Evolutionary conservation across 2,329 filamentous ascomycete species (phyloP), one percentile per base, ranked within the genome.

Genomic region (Penicillium aurantiogriseum): DNA sequence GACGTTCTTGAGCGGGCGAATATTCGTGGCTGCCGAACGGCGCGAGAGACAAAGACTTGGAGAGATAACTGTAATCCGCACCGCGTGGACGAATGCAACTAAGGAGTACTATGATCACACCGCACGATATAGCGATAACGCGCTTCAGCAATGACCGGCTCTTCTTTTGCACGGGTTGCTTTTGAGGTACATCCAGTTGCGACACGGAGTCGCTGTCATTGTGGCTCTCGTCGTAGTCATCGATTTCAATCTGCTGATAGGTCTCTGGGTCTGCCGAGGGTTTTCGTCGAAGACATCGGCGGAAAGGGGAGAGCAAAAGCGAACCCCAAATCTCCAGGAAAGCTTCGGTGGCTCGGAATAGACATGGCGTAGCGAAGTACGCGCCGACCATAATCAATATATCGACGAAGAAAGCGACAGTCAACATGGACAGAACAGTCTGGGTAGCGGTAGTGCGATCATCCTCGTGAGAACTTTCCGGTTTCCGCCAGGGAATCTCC

Each of bases 401-500:
- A 6, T 58, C 60, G 8, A 59, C 31, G 11, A 65, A 25, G n/a
- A 69, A 36, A 2, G 49, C 54, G 21, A 59, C 51, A 17, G 51
- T 40, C 21, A 66, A 51, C n/a, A 57, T 63, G 9, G 59, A 58
- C 50, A 66, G 31, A 3, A 66, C 56, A 4, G 59, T 54, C 35
- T 52, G 47, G 25, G 50, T 49, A 42, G 59, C 31, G 9, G 31
- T 5, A 29, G 11, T 51, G 4, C 57, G 48, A 29, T 46, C 56
- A 19, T 56, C 53, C 29, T 57, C 48, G 8, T 59, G 52, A 15
- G 65, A 61, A 27, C 44, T 51, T 13, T 55, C 55, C 8, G 54
- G 43, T 44, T 63, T 56, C 7, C 60, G 59, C 67, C 66, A 69
- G 40, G 63, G 59, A 9, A 69, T 67, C 51, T 69, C 67, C 13